Conservation (phyloP, 129 eudicot genomes). For the Glebionis coronaria region DNA sequence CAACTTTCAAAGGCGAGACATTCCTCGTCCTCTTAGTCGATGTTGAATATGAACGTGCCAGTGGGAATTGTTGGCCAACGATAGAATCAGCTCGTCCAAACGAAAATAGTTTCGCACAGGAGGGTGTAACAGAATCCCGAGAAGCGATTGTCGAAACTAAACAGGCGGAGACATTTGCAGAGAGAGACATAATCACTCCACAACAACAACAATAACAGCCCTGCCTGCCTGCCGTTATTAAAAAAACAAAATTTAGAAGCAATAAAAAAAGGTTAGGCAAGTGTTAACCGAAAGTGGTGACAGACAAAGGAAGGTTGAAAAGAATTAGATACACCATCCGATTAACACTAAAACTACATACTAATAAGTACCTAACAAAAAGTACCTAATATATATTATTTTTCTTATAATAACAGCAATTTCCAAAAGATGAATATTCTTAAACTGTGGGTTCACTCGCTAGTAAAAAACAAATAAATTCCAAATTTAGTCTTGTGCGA, state of each 20-base stretch:
- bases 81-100: conserved; percentile 35
- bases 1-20: conserved; percentile 54
- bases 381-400: too few relatives aligned
- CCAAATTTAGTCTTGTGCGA: too few relatives aligned
- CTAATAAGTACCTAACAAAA: too few relatives aligned
- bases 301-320: too few relatives aligned
- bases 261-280: background rate
- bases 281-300: too few relatives aligned
- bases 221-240: background rate
- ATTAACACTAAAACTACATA: too few relatives aligned
- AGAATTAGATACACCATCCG: too few relatives aligned
- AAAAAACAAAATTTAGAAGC: too few relatives aligned
- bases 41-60: conserved; percentile 21
- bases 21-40: conserved; percentile 30
- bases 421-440: too few relatives aligned
- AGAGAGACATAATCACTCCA: conserved; percentile 40
- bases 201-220: background rate
- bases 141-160: conserved; percentile 29
- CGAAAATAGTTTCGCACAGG: conserved; percentile 23
- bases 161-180: conserved; percentile 58
- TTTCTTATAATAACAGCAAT: too few relatives aligned
- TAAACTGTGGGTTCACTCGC: too few relatives aligned
- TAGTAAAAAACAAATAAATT: too few relatives aligned
- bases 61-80: conserved; percentile 38
- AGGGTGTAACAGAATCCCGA: conserved; percentile 18